phyloP scores from a whole-genome alignment of 2,329 filamentous ascomycete genomes.

The Byssoonygena ceratinophila region DNA sequence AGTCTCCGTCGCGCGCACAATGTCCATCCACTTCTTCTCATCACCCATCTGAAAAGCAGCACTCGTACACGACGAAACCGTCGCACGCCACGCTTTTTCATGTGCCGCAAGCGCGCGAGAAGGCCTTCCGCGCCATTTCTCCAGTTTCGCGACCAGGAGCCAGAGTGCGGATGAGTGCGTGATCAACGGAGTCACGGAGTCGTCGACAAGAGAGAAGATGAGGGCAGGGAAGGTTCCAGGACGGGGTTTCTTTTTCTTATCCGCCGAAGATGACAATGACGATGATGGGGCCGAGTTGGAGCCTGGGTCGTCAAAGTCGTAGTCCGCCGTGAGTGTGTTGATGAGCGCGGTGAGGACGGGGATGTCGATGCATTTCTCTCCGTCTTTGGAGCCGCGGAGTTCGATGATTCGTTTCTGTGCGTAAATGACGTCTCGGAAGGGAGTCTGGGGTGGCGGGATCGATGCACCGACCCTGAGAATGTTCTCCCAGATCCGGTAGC shows the following conservation, averaged over 20 bases:
- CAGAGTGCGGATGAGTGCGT: slow-evolving; percentile 69
- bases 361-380: slow-evolving; percentile 67
- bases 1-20: slow-evolving; percentile 69
- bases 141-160: slow-evolving; percentile 59
- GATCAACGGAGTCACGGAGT: slow-evolving; percentile 67
- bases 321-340: slow-evolving; percentile 52
- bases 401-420: slow-evolving; percentile 66
- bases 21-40: slow-evolving; percentile 56
- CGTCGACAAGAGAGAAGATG: slow-evolving; percentile 63
- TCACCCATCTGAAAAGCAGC: slow-evolving; percentile 44
- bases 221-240: slow-evolving; percentile 43
- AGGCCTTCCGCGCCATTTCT: slow-evolving; percentile 62
- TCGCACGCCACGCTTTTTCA: slow-evolving; percentile 79
- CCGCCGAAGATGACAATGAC: slow-evolving; percentile 8
- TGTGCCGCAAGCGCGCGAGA: slow-evolving; percentile 66
- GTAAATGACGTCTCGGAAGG: slow-evolving; percentile 62
- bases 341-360: slow-evolving; percentile 63
- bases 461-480: slow-evolving; percentile 77
- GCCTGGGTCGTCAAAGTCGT: slow-evolving; percentile 30
- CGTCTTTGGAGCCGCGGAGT: slow-evolving; percentile 53
- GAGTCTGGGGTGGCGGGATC: slow-evolving; percentile 54
- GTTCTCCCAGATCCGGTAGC: slow-evolving; percentile 94
- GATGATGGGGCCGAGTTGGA: slow-evolving; percentile 22
- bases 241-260: slow-evolving; percentile 27
- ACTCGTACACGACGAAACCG: slow-evolving; percentile 39